Evolutionary conservation across 2,329 filamentous ascomycete genomes (phyloP).

Genomic region (Hypoxylon sp.): DNA sequence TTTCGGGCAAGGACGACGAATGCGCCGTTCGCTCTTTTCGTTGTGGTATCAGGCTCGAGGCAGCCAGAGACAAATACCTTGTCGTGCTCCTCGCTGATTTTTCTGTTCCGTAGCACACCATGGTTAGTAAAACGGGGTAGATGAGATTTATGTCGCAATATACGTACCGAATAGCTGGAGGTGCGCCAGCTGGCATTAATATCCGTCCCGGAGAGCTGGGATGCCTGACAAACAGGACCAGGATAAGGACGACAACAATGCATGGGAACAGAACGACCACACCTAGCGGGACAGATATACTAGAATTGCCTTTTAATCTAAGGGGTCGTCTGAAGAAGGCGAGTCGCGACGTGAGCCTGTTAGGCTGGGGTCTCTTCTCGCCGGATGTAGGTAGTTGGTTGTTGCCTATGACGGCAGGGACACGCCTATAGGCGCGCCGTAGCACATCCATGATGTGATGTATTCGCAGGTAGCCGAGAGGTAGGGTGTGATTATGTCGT

Average conservation of each 20-base stretch:
- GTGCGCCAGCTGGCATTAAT: constrained; percentile 87
- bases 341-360: constrained; percentile 64
- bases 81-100: constrained; percentile 97
- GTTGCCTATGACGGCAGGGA: constrained; percentile 55
- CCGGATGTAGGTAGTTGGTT: constrained; percentile 63
- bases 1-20: constrained; percentile 97
- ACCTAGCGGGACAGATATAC: constrained; percentile 90
- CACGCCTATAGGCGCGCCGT: constrained; percentile 65
- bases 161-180: constrained; percentile 87
- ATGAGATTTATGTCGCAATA: background rate
- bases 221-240: constrained; percentile 89
- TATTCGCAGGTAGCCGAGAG: constrained; percentile 3
- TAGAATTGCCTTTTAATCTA: constrained; percentile 90
- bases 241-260: constrained; percentile 89
- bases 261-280: constrained; percentile 93
- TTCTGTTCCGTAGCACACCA: constrained; percentile 63
- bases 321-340: constrained; percentile 89
- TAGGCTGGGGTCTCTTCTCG: constrained; percentile 60
- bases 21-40: constrained; percentile 89
- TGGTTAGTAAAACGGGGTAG: constrained; percentile 21
- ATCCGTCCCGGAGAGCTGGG: constrained; percentile 84
- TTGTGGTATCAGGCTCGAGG: constrained; percentile 79
- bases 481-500: constrained; percentile 13
- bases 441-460: constrained; percentile 66
- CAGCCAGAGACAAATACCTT: constrained; percentile 96